Conservation (phyloP, 2,329 filamentous ascomycete genomes). For the Calonectria leucothoes region DNA sequence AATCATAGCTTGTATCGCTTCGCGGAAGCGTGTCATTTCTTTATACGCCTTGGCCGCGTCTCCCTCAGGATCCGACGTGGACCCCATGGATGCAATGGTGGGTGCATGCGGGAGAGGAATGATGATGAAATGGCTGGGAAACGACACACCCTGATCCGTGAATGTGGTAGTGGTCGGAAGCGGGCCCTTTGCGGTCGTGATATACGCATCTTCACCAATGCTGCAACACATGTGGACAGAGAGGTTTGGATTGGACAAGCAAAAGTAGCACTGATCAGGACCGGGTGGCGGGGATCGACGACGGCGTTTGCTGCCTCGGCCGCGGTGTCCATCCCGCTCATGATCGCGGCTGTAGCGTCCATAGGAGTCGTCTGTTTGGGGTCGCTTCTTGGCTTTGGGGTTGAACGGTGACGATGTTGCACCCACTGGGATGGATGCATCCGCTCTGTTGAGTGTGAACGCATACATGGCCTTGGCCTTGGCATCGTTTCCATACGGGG, state of each 20-base stretch:
- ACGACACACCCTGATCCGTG: constrained; percentile 70
- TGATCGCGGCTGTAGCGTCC: constrained; percentile 65
- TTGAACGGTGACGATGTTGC: constrained; percentile 82
- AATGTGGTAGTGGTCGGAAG: constrained; percentile 80
- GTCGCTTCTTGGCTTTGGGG: constrained; percentile 68
- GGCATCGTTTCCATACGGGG: constrained; percentile 77
- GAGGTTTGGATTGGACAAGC: constrained; percentile 86
- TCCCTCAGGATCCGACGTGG: constrained; percentile 60
- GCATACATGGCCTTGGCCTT: constrained; percentile 88
- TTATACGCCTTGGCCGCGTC: constrained; percentile 71
- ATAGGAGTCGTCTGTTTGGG: constrained; percentile 58
- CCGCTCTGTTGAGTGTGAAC: constrained; percentile 76
- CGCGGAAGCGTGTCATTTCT: constrained; percentile 88
- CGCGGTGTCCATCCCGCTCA: constrained; percentile 56
- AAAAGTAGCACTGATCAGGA: constrained; percentile 93
- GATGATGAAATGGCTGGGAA: constrained; percentile 90
- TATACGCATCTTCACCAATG: constrained; percentile 87
- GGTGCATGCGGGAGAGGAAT: constrained; percentile 87
- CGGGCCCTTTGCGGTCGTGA: constrained; percentile 93
- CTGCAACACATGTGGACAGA: constrained; percentile 90
- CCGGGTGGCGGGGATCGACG: constrained; percentile 69
- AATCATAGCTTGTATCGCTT: constrained; percentile 84
- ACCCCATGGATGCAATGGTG: constrained; percentile 76
- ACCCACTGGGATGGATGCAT: constrained; percentile 74
- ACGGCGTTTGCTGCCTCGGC: constrained; percentile 59